Evolutionary conservation across 2,329 filamentous ascomycete species (phyloP).

Genomic region (Aphanocladium album): DNA sequence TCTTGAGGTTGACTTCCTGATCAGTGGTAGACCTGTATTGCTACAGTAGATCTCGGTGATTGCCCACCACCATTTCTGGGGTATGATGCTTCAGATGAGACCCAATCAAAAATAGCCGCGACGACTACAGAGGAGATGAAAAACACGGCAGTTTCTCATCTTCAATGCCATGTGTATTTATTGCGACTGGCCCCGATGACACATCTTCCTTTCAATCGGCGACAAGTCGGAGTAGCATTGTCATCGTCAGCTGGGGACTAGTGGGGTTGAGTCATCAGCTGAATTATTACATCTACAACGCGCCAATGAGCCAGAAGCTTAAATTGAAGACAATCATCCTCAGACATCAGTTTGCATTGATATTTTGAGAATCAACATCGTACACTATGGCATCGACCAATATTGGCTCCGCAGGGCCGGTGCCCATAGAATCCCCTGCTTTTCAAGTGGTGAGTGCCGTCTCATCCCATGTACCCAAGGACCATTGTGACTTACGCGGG

Average conservation of each 20-base stretch:
- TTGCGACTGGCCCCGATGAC: not conserved
- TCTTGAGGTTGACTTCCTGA: too few species aligned
- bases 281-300: not conserved
- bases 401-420: not conserved
- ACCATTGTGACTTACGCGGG: not conserved
- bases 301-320: not conserved
- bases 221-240: not conserved
- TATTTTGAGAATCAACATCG: not conserved
- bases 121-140: too few species aligned
- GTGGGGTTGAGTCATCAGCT: constrained; percentile 3
- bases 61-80: too few species aligned
- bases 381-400: not conserved
- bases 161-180: not conserved
- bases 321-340: not conserved
- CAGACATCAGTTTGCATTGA: not conserved
- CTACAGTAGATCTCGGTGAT: too few species aligned
- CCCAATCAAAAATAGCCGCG: too few species aligned
- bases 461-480: not conserved
- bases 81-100: too few species aligned
- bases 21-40: too few species aligned
- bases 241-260: not conserved
- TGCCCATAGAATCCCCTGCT: constrained; percentile 1
- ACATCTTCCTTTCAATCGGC: not conserved
- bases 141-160: too few species aligned
- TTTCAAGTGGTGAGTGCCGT: not conserved